Base-by-base conservation (phyloP, 495 filamentous ascomycete genomes). In the Trichoderma reesei region DNA sequence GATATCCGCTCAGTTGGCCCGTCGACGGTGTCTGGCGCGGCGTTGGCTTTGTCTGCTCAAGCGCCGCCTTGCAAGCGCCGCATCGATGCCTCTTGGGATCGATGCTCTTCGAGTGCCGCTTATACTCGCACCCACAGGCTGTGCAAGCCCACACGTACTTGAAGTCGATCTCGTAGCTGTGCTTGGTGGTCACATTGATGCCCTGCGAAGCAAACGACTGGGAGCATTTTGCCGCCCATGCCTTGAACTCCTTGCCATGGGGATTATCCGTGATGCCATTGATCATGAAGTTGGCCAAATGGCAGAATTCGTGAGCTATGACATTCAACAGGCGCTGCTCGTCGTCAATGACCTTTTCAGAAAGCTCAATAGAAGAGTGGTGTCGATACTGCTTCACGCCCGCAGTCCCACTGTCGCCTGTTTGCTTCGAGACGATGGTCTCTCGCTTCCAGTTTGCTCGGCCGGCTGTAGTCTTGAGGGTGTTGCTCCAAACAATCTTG, bases 301-400 rank as follows among this genome's bases (percentile, higher is more conserved):
- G 94, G 74, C 93, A 97, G 78, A 91, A 98, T 67, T 98, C 94
- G 73, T 98, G 94, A 3, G 92, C 90, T 26, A 97, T 69, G 0
- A 90, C 90, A 72, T 96, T 96, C 59, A 92, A 78, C 26, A 98
- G 80, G 26, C 91, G 85, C 54, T 90, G 78, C 64, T 88, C 83
- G 71, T 86, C 83, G 72, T 87, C 81, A 62, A 98, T 89, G 59
- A 98, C 88, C 65, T 91, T 92, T 63, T 89, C 85, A 0, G 93
- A 89, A 4, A 98, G 83, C 68, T 98, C 92, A 71, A 98, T 97
- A 11, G 74, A 82, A 7, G 90, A 90, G 67, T 86, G 72, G 71
- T 96, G 90, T 38, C 79, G 78, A 34, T 56, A 56, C 64, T 78
- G 67, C 33, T 61, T 64, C 26, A 67, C 64, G 20, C 36, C 59